Conservation (phyloP, 2,329 filamentous ascomycete species). For the Diaporthe velutina region DNA sequence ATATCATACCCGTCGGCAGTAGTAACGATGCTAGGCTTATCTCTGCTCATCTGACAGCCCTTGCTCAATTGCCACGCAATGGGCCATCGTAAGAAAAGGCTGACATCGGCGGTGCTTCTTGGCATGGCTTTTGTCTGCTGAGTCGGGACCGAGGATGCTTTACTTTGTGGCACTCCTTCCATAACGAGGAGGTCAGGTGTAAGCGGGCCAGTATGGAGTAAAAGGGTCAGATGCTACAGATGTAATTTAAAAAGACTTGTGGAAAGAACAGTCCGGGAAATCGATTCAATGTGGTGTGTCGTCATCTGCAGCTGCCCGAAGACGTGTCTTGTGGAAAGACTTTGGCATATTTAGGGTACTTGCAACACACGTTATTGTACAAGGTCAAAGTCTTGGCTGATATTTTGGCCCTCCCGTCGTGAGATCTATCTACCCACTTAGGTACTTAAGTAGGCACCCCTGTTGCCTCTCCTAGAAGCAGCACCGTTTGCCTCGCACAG, state of each 20-base stretch:
- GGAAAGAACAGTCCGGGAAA: not conserved
- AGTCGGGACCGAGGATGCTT: not conserved
- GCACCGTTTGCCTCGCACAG: slow-evolving; percentile 24
- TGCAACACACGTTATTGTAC: not conserved
- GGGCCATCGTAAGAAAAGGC: not conserved
- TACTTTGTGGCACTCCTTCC: not conserved
- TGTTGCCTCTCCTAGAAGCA: not conserved
- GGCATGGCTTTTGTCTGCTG: not conserved
- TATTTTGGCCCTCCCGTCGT: not conserved
- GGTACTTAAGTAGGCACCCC: no score
- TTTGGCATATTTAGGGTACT: no score
- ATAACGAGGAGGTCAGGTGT: not conserved
- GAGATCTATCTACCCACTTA: no score
- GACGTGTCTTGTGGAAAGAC: not conserved
- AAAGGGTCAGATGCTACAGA: not conserved
- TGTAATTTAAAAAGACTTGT: not conserved
- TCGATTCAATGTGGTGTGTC: not conserved
- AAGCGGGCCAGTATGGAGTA: not conserved
- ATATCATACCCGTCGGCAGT: not conserved
- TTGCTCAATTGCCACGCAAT: not conserved
- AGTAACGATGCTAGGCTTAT: not conserved
- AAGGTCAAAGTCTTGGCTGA: not conserved
- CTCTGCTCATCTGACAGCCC: not conserved
- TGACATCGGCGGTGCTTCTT: not conserved
- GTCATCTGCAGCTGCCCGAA: not conserved